Conservation (phyloP, 805 yeast species). For the Ogataea pignaliae region DNA sequence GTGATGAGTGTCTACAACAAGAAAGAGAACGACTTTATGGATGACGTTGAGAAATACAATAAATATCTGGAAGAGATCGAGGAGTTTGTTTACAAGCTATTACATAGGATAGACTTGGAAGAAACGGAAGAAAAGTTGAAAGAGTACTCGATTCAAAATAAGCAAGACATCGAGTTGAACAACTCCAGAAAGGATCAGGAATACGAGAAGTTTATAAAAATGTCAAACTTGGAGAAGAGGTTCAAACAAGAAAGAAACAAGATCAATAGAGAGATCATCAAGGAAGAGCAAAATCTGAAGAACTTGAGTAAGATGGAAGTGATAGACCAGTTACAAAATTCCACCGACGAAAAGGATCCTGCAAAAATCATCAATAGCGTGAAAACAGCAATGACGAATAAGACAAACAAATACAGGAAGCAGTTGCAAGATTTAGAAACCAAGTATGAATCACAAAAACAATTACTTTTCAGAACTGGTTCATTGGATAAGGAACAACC, state of each 20-base stretch:
- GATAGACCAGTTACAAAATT: conserved; percentile 42
- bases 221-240: conserved; percentile 69
- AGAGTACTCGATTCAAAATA: conserved; percentile 69
- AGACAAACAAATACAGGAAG: conserved; percentile 60
- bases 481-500: conserved; percentile 29
- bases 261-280: conserved; percentile 53
- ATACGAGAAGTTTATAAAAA: conserved; percentile 53
- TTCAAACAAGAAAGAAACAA: conserved; percentile 63
- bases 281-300: conserved; percentile 43
- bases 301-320: conserved; percentile 50
- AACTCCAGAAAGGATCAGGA: conserved; percentile 71
- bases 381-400: conserved; percentile 50
- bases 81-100: conserved; percentile 70
- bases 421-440: conserved; percentile 41
- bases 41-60: conserved; percentile 56
- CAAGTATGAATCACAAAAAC: conserved; percentile 25
- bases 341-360: conserved; percentile 30
- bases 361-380: conserved; percentile 49
- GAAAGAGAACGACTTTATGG: conserved; percentile 63
- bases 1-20: conserved; percentile 77
- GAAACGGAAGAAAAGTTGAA: conserved; percentile 61
- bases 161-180: conserved; percentile 70
- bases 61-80: conserved; percentile 82
- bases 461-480: conserved; percentile 21
- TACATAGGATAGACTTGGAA: conserved; percentile 64